Percentiles rank a stretch among this genome's conserved stretches.
phyloP scores from a whole-genome alignment of 306 rosid genomes.

The Cyamopsis tetragonoloba region DNA sequence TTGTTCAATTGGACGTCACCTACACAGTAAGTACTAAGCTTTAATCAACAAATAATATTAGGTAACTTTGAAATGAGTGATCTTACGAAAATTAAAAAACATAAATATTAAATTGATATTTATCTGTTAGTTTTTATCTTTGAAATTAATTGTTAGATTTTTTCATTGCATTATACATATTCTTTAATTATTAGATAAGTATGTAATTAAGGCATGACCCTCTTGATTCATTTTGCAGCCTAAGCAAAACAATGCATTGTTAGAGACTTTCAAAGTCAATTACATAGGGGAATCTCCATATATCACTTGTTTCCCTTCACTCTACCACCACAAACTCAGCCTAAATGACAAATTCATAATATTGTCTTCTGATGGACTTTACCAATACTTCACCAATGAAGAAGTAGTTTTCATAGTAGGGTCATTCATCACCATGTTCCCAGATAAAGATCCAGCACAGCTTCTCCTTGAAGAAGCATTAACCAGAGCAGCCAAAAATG shows the following conservation, averaged over 20 bases:
- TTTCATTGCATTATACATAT: background rate
- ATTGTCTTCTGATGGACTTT: conserved; percentile 87
- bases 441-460: conserved; percentile 84
- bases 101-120: no score
- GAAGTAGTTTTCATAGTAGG: conserved; percentile 69
- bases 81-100: no score
- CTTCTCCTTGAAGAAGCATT: conserved; percentile 69
- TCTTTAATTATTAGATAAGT: background rate
- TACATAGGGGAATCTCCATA: conserved; percentile 73
- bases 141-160: background rate
- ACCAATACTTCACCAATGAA: conserved; percentile 77
- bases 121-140: no score
- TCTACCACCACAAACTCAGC: conserved; percentile 56
- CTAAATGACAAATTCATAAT: conserved; percentile 64
- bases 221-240: conserved; percentile 52
- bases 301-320: conserved; percentile 61
- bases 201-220: background rate
- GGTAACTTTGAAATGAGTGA: no score
- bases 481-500: conserved; percentile 64
- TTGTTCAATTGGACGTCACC: no score
- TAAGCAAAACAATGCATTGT: conserved; percentile 66
- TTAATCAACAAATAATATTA: no score
- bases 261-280: conserved; percentile 68
- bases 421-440: conserved; percentile 60
- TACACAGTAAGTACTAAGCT: no score